These are phyloP conservation scores for Exidia glandulosa DNA, from an alignment of 768 basidiomycete genomes.

Conservation along the genomic window DNA sequence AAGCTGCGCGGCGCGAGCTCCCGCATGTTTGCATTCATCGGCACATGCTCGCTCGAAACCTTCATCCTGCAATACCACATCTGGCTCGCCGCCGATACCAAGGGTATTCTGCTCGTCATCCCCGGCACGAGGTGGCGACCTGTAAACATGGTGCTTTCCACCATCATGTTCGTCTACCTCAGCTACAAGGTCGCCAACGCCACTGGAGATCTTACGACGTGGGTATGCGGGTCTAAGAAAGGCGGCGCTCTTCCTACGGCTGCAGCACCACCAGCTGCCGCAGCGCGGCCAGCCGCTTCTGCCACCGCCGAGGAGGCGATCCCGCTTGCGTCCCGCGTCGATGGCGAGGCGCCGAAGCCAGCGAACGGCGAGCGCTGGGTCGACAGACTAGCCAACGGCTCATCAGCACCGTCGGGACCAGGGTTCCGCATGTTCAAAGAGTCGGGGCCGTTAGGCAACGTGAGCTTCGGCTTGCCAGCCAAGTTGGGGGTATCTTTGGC, in stretches of 20 bases:
- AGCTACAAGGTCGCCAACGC: constrained; percentile 68
- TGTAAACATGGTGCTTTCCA: constrained; percentile 69
- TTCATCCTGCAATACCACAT: constrained; percentile 87
- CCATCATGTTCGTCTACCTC: constrained; percentile 69
- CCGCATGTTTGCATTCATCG: constrained; percentile 65
- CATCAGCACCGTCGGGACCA: constrained; percentile 16
- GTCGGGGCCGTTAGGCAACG: constrained; percentile 21
- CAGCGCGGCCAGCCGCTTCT: constrained; percentile 5
- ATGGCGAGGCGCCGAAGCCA: constrained; percentile 27
- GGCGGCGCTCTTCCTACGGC: not conserved
- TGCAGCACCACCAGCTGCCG: not conserved
- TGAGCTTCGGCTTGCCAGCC: constrained; percentile 30
- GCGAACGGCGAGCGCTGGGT: constrained; percentile 36
- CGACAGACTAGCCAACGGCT: constrained; percentile 34
- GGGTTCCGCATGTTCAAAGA: constrained; percentile 15
- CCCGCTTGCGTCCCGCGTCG: constrained; percentile 7
- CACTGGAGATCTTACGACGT: constrained; percentile 56
- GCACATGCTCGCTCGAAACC: constrained; percentile 80
- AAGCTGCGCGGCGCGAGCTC: constrained; percentile 62
- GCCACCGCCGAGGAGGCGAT: constrained; percentile 19
- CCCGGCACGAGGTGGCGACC: constrained; percentile 64
- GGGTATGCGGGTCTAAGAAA: constrained; percentile 29
- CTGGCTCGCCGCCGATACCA: constrained; percentile 78
- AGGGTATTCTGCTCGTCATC: constrained; percentile 67
- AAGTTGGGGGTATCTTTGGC: constrained; percentile 30